A percentile compares a stretch with the other conserved stretches of the same genome.
Conservation (phyloP, 352 stramenopile genomes). For the Phytopythium sindhum region DNA sequence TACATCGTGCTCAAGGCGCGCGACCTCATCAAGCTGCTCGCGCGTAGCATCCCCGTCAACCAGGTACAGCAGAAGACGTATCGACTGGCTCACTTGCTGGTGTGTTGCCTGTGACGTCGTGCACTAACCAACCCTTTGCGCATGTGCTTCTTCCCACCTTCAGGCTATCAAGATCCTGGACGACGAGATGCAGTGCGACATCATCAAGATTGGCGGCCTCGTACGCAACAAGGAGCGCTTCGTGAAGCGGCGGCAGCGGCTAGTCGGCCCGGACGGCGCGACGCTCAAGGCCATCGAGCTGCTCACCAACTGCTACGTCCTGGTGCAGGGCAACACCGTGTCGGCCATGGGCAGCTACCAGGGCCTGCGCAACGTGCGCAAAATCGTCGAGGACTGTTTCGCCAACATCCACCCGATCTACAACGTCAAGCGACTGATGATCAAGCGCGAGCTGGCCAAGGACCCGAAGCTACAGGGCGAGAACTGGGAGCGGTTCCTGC, state of each 20-base stretch:
- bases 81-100: not conserved
- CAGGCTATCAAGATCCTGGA: conserved; percentile 96
- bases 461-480: conserved; percentile 96
- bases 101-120: not conserved
- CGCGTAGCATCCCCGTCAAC: conserved; percentile 96
- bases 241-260: conserved; percentile 96
- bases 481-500: conserved; percentile 99
- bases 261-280: conserved; percentile 97
- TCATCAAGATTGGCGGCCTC: conserved; percentile 99
- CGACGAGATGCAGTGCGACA: conserved; percentile 98
- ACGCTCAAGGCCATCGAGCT: conserved; percentile 98
- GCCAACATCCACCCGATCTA: conserved; percentile 99
- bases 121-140: not conserved
- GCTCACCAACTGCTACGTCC: conserved; percentile 98
- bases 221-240: conserved; percentile 99
- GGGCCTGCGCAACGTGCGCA: conserved; percentile 93
- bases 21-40: conserved; percentile 98
- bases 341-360: conserved; percentile 86
- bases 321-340: conserved; percentile 99
- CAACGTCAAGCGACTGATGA: conserved; percentile 99
- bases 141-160: not conserved
- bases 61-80: conserved; percentile 45
- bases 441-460: conserved; percentile 99
- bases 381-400: conserved; percentile 99
- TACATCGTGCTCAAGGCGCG: conserved; percentile 99